A percentile compares a stretch with the other conserved stretches of the same genome.
Evolutionary conservation across 2,329 filamentous ascomycete genomes (phyloP).

Genomic region (Lecanicillium sp.): DNA sequence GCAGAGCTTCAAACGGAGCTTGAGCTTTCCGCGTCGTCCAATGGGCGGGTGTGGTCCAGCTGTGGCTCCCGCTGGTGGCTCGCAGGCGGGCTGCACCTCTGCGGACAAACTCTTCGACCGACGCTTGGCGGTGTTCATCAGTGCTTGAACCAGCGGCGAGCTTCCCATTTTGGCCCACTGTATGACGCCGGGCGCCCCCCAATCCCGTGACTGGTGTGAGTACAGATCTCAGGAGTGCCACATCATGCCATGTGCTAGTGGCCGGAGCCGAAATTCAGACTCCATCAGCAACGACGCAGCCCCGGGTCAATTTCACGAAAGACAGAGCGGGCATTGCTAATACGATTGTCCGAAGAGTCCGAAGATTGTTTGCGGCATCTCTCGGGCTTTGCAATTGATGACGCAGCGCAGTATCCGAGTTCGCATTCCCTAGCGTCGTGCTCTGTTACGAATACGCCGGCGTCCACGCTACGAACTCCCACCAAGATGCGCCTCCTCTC

Average conservation of each 20-base stretch:
- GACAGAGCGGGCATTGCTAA: too few relatives aligned
- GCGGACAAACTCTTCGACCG: conserved; percentile 1
- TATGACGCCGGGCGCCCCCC: background rate
- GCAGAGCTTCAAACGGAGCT: background rate
- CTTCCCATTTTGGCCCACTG: too few relatives aligned
- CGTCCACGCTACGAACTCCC: too few relatives aligned
- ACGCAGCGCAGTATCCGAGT: background rate
- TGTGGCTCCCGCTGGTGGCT: too few relatives aligned
- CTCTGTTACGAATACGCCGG: conserved; percentile 9
- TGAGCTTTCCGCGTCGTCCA: background rate
- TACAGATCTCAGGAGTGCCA: too few relatives aligned
- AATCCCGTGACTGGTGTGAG: background rate
- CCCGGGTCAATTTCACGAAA: background rate
- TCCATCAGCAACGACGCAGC: too few relatives aligned
- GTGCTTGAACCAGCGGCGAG: too few relatives aligned
- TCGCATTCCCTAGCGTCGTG: too few relatives aligned
- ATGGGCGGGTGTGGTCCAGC: background rate
- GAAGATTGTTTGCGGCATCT: background rate
- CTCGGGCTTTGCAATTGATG: too few relatives aligned
- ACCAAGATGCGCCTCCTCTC: conserved; percentile 19
- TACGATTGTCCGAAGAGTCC: too few relatives aligned
- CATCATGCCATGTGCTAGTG: background rate
- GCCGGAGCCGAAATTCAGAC: background rate
- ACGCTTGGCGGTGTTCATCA: background rate
- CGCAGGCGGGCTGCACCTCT: background rate